Evolutionary conservation across 352 stramenopile species (phyloP), one percentile per base, ranked within the genome.

Genomic region (Globisporangium iwayamae): DNA sequence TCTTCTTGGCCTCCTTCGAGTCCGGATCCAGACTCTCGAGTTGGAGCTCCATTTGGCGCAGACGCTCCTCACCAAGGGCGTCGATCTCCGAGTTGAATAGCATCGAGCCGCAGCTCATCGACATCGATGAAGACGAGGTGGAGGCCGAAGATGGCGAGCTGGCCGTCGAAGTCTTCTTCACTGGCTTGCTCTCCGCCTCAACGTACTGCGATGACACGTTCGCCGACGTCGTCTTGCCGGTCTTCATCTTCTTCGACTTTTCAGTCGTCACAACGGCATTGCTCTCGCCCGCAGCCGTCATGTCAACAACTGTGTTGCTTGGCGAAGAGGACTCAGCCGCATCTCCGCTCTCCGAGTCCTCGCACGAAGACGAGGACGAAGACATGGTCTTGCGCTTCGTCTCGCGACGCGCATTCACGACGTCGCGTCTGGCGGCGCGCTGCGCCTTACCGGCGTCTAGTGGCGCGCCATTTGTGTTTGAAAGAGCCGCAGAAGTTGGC

Each of bases 1-100:
- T 95, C 76, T 95, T 95, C 80, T 95, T 95, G 57, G 87, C 85
- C 61, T 95, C 87, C 61, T 95, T 95, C 60, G 87, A 95, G 66
- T 95, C 87, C 8, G 87, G 83, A 55, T 95, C 85, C 50, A 95
- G 69, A 54, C 82, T 86, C 66, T 93, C 81, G 18, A 95, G 71
- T 65, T 95, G 87, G 34, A 84, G 78, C 58, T 95, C 87, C 87
- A 95, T 93, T 14, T 76, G 76, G 6, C 86, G 86, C 47, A 95
- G 69, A 0, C 85, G 86, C 69, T 95, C 87, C 62, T 93, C 86
- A 6, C 81, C 83, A 38, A 81, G 79, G 2, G 81, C 69, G 63
- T 93, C 85, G 56, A 90, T 74, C 52, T 87, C 78, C 9, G 68
- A 56, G 30, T 67, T 75, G 25, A 79, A 73, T 16, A 78, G 43